Percentiles rank a stretch among this genome's conserved stretches.
These are phyloP conservation scores for Paecilomyces variotii DNA, from an alignment of 2,329 filamentous ascomycete genomes.

Conservation along the genomic window DNA sequence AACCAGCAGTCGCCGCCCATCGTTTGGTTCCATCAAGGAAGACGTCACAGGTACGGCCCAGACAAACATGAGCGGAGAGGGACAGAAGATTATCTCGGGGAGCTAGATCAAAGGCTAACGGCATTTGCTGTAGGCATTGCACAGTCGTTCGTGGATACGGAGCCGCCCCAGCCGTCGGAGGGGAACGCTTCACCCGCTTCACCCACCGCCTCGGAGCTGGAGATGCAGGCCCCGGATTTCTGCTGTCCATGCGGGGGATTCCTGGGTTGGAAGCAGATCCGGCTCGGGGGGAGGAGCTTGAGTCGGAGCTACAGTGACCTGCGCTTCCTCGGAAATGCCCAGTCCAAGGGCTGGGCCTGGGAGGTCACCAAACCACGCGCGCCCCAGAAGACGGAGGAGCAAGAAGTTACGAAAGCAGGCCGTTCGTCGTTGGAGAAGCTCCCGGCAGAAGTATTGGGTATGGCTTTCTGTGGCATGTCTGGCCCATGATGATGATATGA, in stretches of 20 bases:
- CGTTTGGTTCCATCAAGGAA: constrained; percentile 38
- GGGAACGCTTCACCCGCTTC: constrained; percentile 16
- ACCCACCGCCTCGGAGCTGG: constrained; percentile 11
- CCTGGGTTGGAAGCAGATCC: constrained; percentile 39
- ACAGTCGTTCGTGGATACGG: constrained; percentile 37
- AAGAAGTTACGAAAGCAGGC: constrained; percentile 15
- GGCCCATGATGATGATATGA: not conserved
- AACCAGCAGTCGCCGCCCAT: constrained; percentile 33
- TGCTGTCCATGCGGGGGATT: constrained; percentile 41
- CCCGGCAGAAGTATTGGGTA: constrained; percentile 64
- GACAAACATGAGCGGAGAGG: not conserved
- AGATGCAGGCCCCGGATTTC: constrained; percentile 33
- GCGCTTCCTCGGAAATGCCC: constrained; percentile 25
- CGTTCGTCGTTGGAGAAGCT: constrained; percentile 56
- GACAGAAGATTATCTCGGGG: not conserved
- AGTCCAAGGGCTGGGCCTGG: constrained; percentile 36
- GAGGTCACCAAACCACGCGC: constrained; percentile 21
- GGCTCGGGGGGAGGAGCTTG: constrained; percentile 33
- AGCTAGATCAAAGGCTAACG: constrained; percentile 3
- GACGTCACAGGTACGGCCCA: constrained; percentile 30
- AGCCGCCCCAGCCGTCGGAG: constrained; percentile 19
- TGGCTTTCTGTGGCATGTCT: constrained; percentile 24
- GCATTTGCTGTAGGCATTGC: constrained; percentile 27
- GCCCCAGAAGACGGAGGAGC: constrained; percentile 13
- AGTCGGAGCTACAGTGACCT: constrained; percentile 39